phyloP scores from a whole-genome alignment of 73 alveolate species.

The Tetrahymena malaccensis region DNA sequence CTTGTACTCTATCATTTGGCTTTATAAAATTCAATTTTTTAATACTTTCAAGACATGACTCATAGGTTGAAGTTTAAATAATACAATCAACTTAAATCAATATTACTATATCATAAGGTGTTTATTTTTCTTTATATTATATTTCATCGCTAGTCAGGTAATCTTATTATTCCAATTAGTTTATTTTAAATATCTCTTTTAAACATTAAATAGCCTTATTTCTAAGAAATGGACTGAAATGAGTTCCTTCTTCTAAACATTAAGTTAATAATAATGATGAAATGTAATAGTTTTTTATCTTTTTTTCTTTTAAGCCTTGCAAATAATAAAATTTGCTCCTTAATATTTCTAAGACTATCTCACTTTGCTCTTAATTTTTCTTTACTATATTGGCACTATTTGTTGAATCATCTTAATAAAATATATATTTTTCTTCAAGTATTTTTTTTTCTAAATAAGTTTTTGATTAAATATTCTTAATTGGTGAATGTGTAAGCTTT shows the following conservation, averaged over 20 bases:
- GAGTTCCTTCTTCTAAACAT: neutral
- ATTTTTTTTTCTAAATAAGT: too few relatives aligned
- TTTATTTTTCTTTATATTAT: too few relatives aligned
- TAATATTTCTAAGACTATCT: neutral
- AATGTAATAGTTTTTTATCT: neutral
- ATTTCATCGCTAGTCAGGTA: too few relatives aligned
- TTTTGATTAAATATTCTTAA: too few relatives aligned
- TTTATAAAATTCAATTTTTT: too few relatives aligned
- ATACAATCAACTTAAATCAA: neutral
- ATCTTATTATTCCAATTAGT: too few relatives aligned
- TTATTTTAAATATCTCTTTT: too few relatives aligned
- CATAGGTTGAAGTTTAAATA: neutral
- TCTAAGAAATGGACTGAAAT: neutral
- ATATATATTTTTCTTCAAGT: too few relatives aligned
- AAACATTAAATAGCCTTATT: neutral
- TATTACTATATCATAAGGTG: neutral
- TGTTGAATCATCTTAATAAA: neutral
- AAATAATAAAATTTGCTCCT: too few relatives aligned
- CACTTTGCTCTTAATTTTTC: neutral
- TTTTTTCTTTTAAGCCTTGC: neutral
- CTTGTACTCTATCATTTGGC: neutral
- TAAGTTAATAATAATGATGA: neutral
- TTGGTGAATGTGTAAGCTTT: too few relatives aligned
- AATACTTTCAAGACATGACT: neutral
- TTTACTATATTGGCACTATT: neutral